phyloP scores from a whole-genome alignment of 2,329 filamentous ascomycete species.

The Paraconiothyrium sp. region DNA sequence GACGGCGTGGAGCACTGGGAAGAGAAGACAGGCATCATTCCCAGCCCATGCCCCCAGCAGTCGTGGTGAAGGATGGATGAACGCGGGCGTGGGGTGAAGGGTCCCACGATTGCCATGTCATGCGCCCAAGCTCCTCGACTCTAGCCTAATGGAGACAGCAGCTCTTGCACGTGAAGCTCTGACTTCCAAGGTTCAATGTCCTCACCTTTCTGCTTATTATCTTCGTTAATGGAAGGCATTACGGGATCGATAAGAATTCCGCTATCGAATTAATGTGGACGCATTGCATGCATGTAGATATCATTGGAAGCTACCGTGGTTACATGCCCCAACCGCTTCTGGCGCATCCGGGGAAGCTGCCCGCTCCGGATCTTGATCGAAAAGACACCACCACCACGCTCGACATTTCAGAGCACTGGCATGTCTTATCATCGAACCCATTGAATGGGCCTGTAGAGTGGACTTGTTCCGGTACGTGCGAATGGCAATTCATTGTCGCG shows the following conservation, averaged over 20 bases:
- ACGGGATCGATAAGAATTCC: neutral
- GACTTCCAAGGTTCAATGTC: neutral
- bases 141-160: slow-evolving; percentile 1
- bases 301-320: neutral
- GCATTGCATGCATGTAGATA: neutral
- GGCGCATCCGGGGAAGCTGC: neutral
- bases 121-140: slow-evolving; percentile 21
- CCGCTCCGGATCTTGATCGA: slow-evolving; percentile 5
- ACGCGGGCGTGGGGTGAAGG: slow-evolving; percentile 11
- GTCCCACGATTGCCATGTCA: slow-evolving; percentile 18
- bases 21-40: slow-evolving; percentile 30
- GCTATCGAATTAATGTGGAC: neutral
- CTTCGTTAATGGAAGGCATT: neutral
- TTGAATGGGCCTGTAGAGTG: too few relatives aligned
- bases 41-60: slow-evolving; percentile 31
- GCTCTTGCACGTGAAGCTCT: slow-evolving; percentile 7
- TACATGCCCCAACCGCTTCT: slow-evolving; percentile 2
- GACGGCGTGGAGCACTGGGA: slow-evolving; percentile 25
- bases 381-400: neutral
- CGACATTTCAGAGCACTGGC: neutral
- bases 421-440: neutral
- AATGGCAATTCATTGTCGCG: neutral
- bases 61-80: slow-evolving; percentile 5
- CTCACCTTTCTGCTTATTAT: neutral
- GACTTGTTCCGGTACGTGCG: neutral